Percentiles rank a stretch among this genome's conserved stretches.
Conservation (phyloP, 1,284 basidiomycete genomes). For the Takashimella tepidaria region DNA sequence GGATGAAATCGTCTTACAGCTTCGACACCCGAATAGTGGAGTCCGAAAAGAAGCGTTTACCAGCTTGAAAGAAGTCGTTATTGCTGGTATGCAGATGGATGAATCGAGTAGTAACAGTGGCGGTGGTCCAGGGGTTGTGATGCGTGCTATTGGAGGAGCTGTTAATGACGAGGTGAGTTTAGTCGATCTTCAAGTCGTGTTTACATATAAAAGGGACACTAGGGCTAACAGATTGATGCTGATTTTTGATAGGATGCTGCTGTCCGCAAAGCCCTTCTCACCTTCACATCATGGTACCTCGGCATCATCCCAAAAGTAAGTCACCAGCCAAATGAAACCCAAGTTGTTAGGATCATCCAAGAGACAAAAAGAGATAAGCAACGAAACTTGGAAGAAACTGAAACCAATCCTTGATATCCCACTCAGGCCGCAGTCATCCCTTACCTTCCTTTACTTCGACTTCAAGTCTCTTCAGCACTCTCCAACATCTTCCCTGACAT, state of each 20-base stretch:
- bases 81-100: conserved; percentile 59
- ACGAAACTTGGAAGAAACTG: too few species aligned
- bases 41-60: conserved; percentile 75
- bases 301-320: conserved; percentile 59
- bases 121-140: conserved; percentile 57
- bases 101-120: conserved; percentile 39
- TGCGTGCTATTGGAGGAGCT: conserved; percentile 64
- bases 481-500: conserved; percentile 94
- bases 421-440: conserved; percentile 61
- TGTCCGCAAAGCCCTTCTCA: conserved; percentile 50
- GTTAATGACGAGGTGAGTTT: conserved; percentile 70
- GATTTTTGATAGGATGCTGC: conserved; percentile 42
- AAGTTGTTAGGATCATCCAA: too few species aligned
- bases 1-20: conserved; percentile 68
- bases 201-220: too few species aligned
- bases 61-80: conserved; percentile 74
- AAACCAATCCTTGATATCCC: conserved; percentile 2
- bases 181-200: not conserved
- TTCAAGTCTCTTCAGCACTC: conserved; percentile 85
- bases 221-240: too few species aligned
- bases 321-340: not conserved
- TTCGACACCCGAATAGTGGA: conserved; percentile 76
- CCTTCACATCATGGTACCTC: conserved; percentile 63
- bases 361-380: too few species aligned
- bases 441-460: conserved; percentile 66